phyloP scores from a whole-genome alignment of 805 yeast species.

The Metschnikowia baotianmanensis region DNA sequence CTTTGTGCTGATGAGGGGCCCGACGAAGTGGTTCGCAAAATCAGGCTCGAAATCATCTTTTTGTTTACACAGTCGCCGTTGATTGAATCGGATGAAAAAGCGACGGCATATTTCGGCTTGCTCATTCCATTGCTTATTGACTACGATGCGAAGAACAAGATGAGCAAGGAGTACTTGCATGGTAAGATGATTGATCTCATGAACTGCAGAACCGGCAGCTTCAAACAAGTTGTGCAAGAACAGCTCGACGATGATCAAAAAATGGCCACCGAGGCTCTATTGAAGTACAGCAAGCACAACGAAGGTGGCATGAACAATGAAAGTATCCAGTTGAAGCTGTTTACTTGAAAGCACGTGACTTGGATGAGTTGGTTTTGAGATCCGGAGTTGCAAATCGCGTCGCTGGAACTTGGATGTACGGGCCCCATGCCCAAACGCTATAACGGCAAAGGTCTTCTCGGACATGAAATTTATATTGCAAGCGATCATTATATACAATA shows the following conservation, averaged over 20 bases:
- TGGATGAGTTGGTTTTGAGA: background rate
- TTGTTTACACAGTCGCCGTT: conserved; percentile 39
- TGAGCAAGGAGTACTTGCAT: conserved; percentile 40
- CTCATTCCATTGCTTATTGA: conserved; percentile 38
- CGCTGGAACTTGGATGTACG: background rate
- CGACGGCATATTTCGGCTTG: conserved; percentile 30
- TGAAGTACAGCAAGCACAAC: conserved; percentile 23
- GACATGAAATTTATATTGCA: too few relatives aligned
- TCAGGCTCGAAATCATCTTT: conserved; percentile 49
- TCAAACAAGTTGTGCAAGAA: conserved; percentile 46
- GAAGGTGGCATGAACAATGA: conserved; percentile 11
- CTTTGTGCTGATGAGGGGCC: conserved; percentile 18
- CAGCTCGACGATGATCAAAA: conserved; percentile 42
- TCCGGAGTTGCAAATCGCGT: background rate
- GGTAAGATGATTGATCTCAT: conserved; percentile 49
- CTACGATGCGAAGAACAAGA: conserved; percentile 18
- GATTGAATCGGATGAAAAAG: conserved; percentile 27
- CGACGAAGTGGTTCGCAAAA: conserved; percentile 25
- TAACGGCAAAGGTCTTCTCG: background rate
- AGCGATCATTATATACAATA: background rate
- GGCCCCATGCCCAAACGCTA: background rate
- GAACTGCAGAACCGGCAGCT: conserved; percentile 41
- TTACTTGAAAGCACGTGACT: conserved; percentile 27
- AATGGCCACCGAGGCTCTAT: conserved; percentile 41
- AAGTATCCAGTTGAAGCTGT: conserved; percentile 51